Evolutionary conservation across 2,329 filamentous ascomycete species (phyloP), one percentile per base, ranked within the genome.

Genomic region (Neospermospora avenae): DNA sequence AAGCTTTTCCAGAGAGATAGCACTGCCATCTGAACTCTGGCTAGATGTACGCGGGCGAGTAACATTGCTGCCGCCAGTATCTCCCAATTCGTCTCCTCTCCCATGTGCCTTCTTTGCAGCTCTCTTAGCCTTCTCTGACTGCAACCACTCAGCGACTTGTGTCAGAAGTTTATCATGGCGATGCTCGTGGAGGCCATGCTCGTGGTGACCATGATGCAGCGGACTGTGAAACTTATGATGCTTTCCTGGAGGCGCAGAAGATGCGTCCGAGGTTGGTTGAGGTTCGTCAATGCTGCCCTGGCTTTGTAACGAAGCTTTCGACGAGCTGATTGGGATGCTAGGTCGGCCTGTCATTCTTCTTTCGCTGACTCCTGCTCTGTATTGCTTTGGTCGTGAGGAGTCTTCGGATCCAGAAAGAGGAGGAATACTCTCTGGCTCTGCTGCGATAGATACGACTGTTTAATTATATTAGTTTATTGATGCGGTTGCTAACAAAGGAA

Each of bases 111-210:
- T 84, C 54, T 80, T 80, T 10, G 79, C 75, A 41, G 82, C 81
- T 67, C 85, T 85, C 73, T 88, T 90, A 34, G 80, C 76, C 70
- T 87, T 89, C 75, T 97, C 92, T 53, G 87, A 84, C 67, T 93
- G 85, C 41, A 97, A 77, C 93, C 93, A 98, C 65, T 90, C 85
- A 25, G 84, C 81, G 14, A 97, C 86, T 71, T 96, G 90, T 20
- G 86, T 81, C 28, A 95, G 76, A 7, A 96, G 74, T 64, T 80
- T 83, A 66, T 86, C 68, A 44, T 70, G 69, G 24, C 73, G 72
- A 55, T 71, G 67, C 18, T 70, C 72, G 59, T 69, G 63, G 41
- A n/a, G 68, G 24, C 73, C 72, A 55, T 71, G 67, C 20, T 69
- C 72, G 59, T 69, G 63, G 41, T 69, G 65, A 31, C 44, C 51